Percentiles rank a stretch among this genome's conserved stretches.
These are phyloP conservation scores for Multifurca ochricompacta DNA, from an alignment of 768 basidiomycete genomes.

Conservation along the genomic window DNA sequence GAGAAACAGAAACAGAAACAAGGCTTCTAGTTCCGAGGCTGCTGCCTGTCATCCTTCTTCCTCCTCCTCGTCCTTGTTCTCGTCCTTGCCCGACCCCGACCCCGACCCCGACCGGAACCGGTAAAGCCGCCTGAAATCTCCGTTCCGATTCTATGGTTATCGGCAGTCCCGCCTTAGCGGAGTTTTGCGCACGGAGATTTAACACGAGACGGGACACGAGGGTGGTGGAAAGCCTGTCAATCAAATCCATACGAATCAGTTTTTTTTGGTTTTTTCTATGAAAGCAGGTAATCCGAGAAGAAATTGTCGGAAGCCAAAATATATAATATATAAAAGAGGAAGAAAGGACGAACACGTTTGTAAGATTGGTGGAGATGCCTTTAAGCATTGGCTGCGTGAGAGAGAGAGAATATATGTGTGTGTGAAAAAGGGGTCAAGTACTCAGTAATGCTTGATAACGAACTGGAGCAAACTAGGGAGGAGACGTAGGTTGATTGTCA, in stretches of 20 bases:
- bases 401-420: background rate
- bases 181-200: background rate
- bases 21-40: too few relatives aligned
- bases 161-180: background rate
- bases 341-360: constrained; percentile 12
- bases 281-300: too few relatives aligned
- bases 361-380: background rate
- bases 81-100: too few relatives aligned
- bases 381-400: constrained; percentile 1
- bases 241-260: background rate
- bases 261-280: too few relatives aligned
- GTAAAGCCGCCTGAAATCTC: constrained; percentile 1
- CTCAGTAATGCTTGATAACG: background rate
- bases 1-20: too few relatives aligned
- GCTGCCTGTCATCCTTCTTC: too few relatives aligned
- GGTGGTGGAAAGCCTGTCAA: background rate
- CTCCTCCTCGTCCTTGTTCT: too few relatives aligned
- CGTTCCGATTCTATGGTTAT: background rate
- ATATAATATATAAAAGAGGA: too few relatives aligned
- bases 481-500: background rate
- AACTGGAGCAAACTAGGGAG: constrained; percentile 7
- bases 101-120: too few relatives aligned
- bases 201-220: constrained; percentile 7
- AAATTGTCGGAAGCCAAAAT: too few relatives aligned
- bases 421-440: background rate